Percentiles rank a stretch among this genome's conserved stretches.
These are phyloP conservation scores for Dendrostoma leiphaemia DNA, from an alignment of 2,329 filamentous ascomycete species.

Conservation along the genomic window DNA sequence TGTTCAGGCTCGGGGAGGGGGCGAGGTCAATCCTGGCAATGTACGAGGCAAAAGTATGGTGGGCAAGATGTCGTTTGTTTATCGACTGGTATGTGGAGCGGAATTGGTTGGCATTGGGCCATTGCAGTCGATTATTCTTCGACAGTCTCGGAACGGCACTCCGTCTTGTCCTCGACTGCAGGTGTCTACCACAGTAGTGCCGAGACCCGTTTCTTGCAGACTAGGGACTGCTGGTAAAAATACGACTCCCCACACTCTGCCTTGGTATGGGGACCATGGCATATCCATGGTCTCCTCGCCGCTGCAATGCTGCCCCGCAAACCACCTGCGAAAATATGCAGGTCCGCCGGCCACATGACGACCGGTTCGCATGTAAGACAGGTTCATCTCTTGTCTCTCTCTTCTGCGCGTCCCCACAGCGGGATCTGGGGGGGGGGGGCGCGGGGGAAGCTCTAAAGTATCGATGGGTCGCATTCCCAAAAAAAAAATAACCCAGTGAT, in stretches of 20 bases:
- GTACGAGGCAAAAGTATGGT: too few species aligned
- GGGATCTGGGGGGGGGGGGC: not conserved
- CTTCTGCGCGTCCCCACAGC: not conserved
- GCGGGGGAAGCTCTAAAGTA: too few species aligned
- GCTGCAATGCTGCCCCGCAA: not conserved
- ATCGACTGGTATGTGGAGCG: too few species aligned
- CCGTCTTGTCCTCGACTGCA: too few species aligned
- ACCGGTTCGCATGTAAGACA: not conserved
- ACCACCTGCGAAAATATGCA: not conserved
- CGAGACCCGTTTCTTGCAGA: not conserved
- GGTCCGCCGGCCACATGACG: conserved; percentile 4
- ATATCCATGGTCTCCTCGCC: not conserved
- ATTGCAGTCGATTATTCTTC: too few species aligned
- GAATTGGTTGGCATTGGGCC: too few species aligned
- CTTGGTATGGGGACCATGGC: not conserved
- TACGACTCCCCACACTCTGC: not conserved
- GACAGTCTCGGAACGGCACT: too few species aligned
- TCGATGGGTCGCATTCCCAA: not conserved
- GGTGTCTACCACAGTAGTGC: not conserved
- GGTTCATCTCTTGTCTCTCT: not conserved
- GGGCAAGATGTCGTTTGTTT: too few species aligned
- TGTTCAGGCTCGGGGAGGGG: too few species aligned
- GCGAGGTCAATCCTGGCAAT: too few species aligned
- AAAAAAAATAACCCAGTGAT: too few species aligned
- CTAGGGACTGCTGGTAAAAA: not conserved